Base-by-base conservation (phyloP, 352 stramenopile genomes). In the Elongisporangium anandrum region DNA sequence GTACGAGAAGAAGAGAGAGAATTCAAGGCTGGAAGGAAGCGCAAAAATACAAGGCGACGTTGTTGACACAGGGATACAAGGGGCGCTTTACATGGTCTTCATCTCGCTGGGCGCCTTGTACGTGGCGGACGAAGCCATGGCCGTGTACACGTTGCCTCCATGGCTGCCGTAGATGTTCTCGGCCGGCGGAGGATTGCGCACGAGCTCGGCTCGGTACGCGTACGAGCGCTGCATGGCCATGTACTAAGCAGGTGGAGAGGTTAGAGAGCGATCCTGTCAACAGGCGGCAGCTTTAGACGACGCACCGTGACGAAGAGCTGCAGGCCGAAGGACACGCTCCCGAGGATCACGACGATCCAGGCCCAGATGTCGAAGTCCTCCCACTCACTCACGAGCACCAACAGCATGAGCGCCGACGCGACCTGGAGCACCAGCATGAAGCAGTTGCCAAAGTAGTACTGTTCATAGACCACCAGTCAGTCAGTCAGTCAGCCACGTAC, bases 381-480 rank as follows among this genome's bases (percentile, higher is more conserved):
- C 84, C 84, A 94, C 65, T 90, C 79, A 56, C 75, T 83, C 34
- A 94, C 81, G 15, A 92, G 66, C 26, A 94, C 73, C 38, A 92
- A 73, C 38, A 94, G 67, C 59, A 90, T 72, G 16, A 92, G 72
- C 1, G 81, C 79, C 49, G 84, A 94, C 52, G 90, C 79, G 51
- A 70, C 69, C 55, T 94, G 78, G 13, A 94, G 69, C 50, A 89
- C 51, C 48, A 93, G 64, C 76, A 93, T 91, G 74, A 93, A 92
- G 71, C 82, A 93, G 60, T 93, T 93, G 57, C 84, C 82, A 54
- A 91, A 93, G 70, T 92, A 93, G 61, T 93, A 93, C 83, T 92
- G 69, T 15, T 16, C 38, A 54, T 48, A 39, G 24, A 45, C 4
- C 19, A 13, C 5, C 13, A 59, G 4, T 13, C 4, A 39, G 29